A percentile compares a stretch with the other conserved stretches of the same genome.
Conservation (phyloP, 768 basidiomycete species). For the Suillus americanus region DNA sequence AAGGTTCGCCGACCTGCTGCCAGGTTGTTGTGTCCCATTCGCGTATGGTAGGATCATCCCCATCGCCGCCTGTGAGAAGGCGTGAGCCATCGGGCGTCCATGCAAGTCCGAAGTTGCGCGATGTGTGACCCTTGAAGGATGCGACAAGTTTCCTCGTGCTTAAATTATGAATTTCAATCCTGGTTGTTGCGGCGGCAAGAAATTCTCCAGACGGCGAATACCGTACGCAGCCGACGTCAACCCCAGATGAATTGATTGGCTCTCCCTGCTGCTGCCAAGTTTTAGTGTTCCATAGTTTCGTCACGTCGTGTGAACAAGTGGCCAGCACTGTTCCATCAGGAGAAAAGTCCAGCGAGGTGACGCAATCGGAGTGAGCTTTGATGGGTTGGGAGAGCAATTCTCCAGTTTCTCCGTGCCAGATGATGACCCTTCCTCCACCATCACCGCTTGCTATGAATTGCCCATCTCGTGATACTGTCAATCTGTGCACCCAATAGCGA, state of each 20-base stretch:
- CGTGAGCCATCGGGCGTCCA: neutral
- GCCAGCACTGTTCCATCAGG: neutral
- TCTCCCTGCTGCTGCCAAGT: neutral
- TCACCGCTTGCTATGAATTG: neutral
- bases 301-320: neutral
- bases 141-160: neutral
- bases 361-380: neutral
- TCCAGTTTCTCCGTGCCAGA: neutral
- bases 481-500: neutral
- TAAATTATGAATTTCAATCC: neutral
- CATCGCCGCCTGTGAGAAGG: neutral
- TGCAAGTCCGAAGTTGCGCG: neutral
- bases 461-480: neutral
- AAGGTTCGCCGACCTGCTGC: neutral
- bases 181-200: neutral
- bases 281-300: neutral
- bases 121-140: neutral
- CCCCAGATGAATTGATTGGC: neutral
- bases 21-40: neutral
- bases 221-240: neutral
- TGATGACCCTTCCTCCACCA: fast-evolving
- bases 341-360: neutral
- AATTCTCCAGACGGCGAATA: neutral
- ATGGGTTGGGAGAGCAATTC: neutral
- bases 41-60: neutral